A percentile compares a stretch with the other conserved stretches of the same genome.
phyloP scores from a whole-genome alignment of 805 yeast genomes.

The Yarrowia phangngaensis region DNA sequence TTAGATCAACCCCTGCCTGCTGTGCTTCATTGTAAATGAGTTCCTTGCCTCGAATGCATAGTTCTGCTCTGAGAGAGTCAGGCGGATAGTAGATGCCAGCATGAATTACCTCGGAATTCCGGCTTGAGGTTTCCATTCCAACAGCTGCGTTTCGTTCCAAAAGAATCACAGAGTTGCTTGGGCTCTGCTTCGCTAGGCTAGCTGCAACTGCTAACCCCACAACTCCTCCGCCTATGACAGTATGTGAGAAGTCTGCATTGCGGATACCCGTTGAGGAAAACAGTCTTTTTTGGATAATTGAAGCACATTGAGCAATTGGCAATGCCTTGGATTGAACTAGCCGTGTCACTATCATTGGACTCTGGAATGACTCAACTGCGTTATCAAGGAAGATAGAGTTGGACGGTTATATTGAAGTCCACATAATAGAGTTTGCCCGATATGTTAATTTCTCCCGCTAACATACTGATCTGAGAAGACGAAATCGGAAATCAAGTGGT shows the following conservation, averaged over 20 bases:
- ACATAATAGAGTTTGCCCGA: too few relatives aligned
- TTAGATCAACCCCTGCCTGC: slow-evolving; percentile 52
- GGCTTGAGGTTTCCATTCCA: slow-evolving; percentile 81
- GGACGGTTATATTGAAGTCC: too few relatives aligned
- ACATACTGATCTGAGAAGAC: too few relatives aligned
- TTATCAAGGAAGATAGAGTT: too few relatives aligned
- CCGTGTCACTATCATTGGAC: too few relatives aligned
- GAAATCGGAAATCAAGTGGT: too few relatives aligned
- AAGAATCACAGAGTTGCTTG: slow-evolving; percentile 52
- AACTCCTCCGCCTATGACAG: slow-evolving; percentile 78
- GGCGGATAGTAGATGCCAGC: slow-evolving; percentile 83
- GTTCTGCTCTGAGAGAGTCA: slow-evolving; percentile 58
- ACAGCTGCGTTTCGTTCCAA: slow-evolving; percentile 62
- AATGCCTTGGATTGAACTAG: too few relatives aligned
- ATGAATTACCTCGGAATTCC: slow-evolving; percentile 90
- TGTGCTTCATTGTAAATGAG: slow-evolving; percentile 47
- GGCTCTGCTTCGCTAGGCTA: slow-evolving; percentile 49
- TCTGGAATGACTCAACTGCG: too few relatives aligned
- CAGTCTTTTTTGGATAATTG: background rate
- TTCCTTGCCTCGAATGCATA: slow-evolving; percentile 74
- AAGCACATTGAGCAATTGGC: too few relatives aligned
- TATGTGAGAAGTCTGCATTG: slow-evolving; percentile 58
- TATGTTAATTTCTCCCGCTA: too few relatives aligned
- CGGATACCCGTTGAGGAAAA: background rate
- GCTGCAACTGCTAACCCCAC: slow-evolving; percentile 82